A percentile compares a stretch with the other conserved stretches of the same genome.
Evolutionary conservation across 164 flowering plant genomes (phyloP).

Genomic region (Aristolochia contorta): DNA sequence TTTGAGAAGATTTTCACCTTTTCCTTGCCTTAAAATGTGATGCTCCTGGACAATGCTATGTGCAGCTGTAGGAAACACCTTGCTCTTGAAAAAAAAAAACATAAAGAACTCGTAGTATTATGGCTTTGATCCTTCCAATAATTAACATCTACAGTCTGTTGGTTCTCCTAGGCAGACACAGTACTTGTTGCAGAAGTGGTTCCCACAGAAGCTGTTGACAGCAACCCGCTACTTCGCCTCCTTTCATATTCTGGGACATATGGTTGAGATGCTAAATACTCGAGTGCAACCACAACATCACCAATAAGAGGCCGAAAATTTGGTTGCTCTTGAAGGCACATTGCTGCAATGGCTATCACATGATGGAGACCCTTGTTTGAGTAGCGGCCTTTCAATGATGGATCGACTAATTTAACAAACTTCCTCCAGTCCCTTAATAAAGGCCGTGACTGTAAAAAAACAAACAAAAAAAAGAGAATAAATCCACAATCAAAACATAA

Average conservation of each 20-base stretch:
- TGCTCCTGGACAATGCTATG: too few relatives aligned
- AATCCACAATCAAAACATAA: not conserved
- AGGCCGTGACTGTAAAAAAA: slow-evolving; percentile 65
- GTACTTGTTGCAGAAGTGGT: too few relatives aligned
- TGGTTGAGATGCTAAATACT: slow-evolving; percentile 60
- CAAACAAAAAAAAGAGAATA: slow-evolving; percentile 2
- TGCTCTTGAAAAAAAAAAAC: too few relatives aligned
- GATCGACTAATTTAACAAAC: slow-evolving; percentile 57
- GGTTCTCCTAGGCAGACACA: too few relatives aligned
- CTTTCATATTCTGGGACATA: slow-evolving; percentile 17
- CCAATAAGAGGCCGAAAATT: slow-evolving; percentile 55
- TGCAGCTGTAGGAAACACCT: too few relatives aligned
- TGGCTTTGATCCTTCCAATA: too few relatives aligned
- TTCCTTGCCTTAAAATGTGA: too few relatives aligned
- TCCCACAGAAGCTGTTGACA: slow-evolving; percentile 5
- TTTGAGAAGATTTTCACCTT: too few relatives aligned
- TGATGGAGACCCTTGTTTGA: slow-evolving; percentile 60
- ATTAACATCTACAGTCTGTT: too few relatives aligned
- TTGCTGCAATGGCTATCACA: slow-evolving; percentile 61
- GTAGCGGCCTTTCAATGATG: slow-evolving; percentile 50
- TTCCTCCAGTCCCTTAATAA: slow-evolving; percentile 60
- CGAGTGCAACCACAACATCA: slow-evolving; percentile 77
- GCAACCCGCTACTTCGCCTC: slow-evolving; percentile 3
- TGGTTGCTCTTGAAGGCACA: slow-evolving; percentile 92
- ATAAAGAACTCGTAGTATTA: too few relatives aligned